phyloP scores from a whole-genome alignment of 495 filamentous ascomycete species.

The Aspergillus avenaceus region DNA sequence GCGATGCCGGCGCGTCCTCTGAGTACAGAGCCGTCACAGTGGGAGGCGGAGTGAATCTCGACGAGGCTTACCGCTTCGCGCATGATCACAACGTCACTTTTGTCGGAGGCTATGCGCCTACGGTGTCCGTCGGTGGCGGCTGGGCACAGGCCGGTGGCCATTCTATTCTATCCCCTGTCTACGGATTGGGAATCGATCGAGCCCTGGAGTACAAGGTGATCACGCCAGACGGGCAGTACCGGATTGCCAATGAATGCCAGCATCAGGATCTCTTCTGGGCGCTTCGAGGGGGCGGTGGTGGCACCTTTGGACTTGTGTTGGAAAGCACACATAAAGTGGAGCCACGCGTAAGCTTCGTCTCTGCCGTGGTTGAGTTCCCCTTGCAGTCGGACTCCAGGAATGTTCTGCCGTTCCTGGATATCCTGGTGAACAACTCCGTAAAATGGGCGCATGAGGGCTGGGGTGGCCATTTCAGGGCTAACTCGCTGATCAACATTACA shows the following conservation, averaged over 20 bases:
- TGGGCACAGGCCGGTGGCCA: conserved; percentile 43
- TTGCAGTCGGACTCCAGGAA: conserved; percentile 21
- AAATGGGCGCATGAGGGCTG: conserved; percentile 45
- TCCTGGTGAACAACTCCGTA: conserved; percentile 36
- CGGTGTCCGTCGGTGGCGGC: conserved; percentile 32
- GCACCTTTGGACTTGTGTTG: conserved; percentile 50
- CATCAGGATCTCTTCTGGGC: conserved; percentile 50
- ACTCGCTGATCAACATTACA: conserved; percentile 35
- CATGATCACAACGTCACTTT: conserved; percentile 22
- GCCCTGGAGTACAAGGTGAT: conserved; percentile 43
- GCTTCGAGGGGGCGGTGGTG: conserved; percentile 52
- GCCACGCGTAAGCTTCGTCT: conserved; percentile 22
- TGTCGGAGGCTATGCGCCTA: conserved; percentile 19
- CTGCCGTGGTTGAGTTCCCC: conserved; percentile 31
- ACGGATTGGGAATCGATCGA: conserved; percentile 46
- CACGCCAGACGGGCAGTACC: conserved; percentile 36
- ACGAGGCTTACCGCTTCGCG: conserved; percentile 40
- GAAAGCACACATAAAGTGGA: conserved; percentile 39
- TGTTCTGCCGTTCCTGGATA: conserved; percentile 27
- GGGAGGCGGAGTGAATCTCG: conserved; percentile 47
- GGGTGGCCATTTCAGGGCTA: conserved; percentile 41
- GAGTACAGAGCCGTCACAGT: conserved; percentile 40
- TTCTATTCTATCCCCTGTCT: conserved; percentile 31
- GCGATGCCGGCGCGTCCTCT: conserved; percentile 42
- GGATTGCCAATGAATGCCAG: conserved; percentile 35